Evolutionary conservation across 441 rosid species (phyloP), one percentile per base, ranked within the genome.

Genomic region (Cnidoscolus chayamansa): DNA sequence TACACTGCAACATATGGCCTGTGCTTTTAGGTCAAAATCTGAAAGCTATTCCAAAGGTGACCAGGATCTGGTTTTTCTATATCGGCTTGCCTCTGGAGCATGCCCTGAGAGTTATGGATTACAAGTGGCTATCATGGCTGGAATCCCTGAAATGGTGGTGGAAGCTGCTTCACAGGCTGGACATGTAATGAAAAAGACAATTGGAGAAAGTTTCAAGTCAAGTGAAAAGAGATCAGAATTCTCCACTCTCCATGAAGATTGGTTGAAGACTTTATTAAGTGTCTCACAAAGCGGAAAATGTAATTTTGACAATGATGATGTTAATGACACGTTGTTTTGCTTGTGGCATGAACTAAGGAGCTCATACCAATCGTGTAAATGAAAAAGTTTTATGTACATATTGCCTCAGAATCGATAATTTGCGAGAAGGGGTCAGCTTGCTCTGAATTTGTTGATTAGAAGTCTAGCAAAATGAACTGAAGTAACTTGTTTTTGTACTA

Each of bases 71-170:
- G 91, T 91, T 48, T 95, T 95, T 76, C 89, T 92, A 0, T 95
- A 95, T 81, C 88, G 88, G 65, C 90, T 95, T 74, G 61, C 91
- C 4, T 72, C 86, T 2, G 99, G 99, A 77, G 92, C 96, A 66
- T 95, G 98, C 77, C 98, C 99, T 0, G 93, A 86, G 84, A 95
- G 99, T 84, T 95, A 93, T 15, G 98, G 99, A 50, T 78, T 93
- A 78, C 94, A 93, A 78, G 98, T 95, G 43, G 99, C 99, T 13
- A 51, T 72, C 69, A 95, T 91, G 98, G 98, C 98, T n/a, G 98
- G 99, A 66, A 88, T 95, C 76, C 96, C 99, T 10, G 84, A 83
- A 68, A 67, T 81, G 72, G 95, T 91, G 25, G 98, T 95, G 10
- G 81, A 84, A 75, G 82, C 82, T 16, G 98, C 97, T 69, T 77